A percentile compares a stretch with the other conserved stretches of the same genome.
phyloP scores from a whole-genome alignment of 768 basidiomycete species.

The Lactifluus pinguis region DNA sequence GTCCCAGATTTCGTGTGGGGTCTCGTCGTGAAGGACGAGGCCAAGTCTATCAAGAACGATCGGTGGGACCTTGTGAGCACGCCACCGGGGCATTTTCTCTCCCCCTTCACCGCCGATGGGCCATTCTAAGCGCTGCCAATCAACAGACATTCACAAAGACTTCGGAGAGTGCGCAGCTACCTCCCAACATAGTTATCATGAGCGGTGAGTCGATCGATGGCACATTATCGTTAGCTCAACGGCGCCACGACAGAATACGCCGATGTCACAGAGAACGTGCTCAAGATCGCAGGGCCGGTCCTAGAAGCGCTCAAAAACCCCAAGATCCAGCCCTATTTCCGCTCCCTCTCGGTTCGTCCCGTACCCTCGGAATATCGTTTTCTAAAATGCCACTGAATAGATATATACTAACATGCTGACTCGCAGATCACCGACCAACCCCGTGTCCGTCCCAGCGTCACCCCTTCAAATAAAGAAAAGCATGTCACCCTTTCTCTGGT shows the following conservation, averaged over 20 bases:
- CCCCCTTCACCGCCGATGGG: neutral
- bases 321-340: slow-evolving; percentile 65
- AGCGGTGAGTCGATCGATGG: slow-evolving; percentile 37
- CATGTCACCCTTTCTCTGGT: slow-evolving; percentile 64
- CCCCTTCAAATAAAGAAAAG: slow-evolving; percentile 49
- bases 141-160: slow-evolving; percentile 75
- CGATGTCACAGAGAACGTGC: slow-evolving; percentile 70
- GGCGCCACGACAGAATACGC: slow-evolving; percentile 53
- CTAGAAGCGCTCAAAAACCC: slow-evolving; percentile 56
- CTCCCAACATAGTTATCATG: slow-evolving; percentile 62
- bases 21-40: slow-evolving; percentile 70
- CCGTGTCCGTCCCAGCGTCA: slow-evolving; percentile 48
- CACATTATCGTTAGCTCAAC: neutral
- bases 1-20: slow-evolving; percentile 75
- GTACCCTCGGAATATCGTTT: neutral
- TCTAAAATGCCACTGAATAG: neutral
- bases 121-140: neutral
- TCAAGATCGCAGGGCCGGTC: slow-evolving; percentile 49
- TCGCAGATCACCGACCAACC: slow-evolving; percentile 78
- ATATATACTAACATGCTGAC: neutral
- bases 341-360: slow-evolving; percentile 65
- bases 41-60: slow-evolving; percentile 53
- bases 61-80: slow-evolving; percentile 84
- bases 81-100: neutral
- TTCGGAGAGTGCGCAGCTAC: slow-evolving; percentile 53